Evolutionary conservation across 306 rosid species (phyloP).

Genomic region (Cucumis melo): DNA sequence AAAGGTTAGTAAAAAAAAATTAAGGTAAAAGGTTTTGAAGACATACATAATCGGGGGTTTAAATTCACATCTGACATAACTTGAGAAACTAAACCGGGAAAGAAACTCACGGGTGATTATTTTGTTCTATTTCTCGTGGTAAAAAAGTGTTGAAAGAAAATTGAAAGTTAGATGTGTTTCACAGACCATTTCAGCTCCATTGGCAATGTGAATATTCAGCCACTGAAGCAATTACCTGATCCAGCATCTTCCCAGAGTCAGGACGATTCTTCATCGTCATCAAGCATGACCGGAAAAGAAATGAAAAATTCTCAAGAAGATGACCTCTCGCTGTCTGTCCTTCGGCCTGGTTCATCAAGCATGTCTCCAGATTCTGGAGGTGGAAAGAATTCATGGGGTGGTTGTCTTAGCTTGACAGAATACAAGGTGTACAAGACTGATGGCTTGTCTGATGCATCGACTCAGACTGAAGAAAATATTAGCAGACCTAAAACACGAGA

Average conservation of each 20-base stretch:
- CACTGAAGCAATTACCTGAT: slow-evolving; percentile 55
- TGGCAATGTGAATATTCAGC: slow-evolving; percentile 39
- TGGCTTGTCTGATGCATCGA: slow-evolving; percentile 71
- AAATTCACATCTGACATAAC: neutral
- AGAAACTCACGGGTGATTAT: neutral
- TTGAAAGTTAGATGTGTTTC: slow-evolving; percentile 10
- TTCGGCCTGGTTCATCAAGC: slow-evolving; percentile 33
- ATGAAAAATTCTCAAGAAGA: slow-evolving; percentile 55
- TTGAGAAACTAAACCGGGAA: neutral
- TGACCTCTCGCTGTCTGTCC: slow-evolving; percentile 41
- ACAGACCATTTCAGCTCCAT: slow-evolving; percentile 49
- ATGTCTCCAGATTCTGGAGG: slow-evolving; percentile 48
- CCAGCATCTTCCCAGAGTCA: slow-evolving; percentile 57
- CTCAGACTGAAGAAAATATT: slow-evolving; percentile 71
- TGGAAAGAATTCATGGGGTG: slow-evolving; percentile 40
- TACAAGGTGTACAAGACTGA: slow-evolving; percentile 63
- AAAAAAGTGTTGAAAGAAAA: neutral
- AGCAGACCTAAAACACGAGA: slow-evolving; percentile 27
- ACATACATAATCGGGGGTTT: neutral
- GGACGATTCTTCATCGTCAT: slow-evolving; percentile 69
- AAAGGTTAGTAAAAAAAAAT: neutral
- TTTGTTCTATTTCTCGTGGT: neutral
- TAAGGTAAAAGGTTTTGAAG: neutral
- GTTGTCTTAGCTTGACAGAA: slow-evolving; percentile 55
- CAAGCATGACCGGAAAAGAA: slow-evolving; percentile 69